Evolutionary conservation across 2,329 filamentous ascomycete species (phyloP).

Genomic region (Macrophomina tecta): DNA sequence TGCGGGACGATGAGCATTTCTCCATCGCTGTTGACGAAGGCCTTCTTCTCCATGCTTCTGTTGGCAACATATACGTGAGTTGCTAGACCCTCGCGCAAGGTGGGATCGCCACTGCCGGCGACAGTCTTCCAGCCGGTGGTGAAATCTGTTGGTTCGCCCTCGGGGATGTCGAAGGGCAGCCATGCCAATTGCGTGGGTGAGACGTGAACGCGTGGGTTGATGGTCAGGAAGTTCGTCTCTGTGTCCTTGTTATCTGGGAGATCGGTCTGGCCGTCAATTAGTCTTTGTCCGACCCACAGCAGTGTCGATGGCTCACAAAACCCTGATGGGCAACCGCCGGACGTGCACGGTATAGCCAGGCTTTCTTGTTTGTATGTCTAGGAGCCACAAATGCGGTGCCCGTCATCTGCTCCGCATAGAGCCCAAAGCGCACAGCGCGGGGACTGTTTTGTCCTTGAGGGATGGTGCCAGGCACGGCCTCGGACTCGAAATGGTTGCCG

Average conservation of each 20-base stretch:
- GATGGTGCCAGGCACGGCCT: slow-evolving; percentile 54
- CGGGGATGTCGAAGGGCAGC: slow-evolving; percentile 44
- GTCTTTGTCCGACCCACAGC: neutral
- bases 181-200: slow-evolving; percentile 46
- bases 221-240: slow-evolving; percentile 43
- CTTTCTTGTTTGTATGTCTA: slow-evolving; percentile 44
- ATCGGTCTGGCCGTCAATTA: slow-evolving; percentile 36
- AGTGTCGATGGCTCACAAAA: slow-evolving; percentile 40
- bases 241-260: slow-evolving; percentile 44
- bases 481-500: slow-evolving; percentile 57
- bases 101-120: slow-evolving; percentile 47
- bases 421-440: slow-evolving; percentile 42
- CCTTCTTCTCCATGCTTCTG: slow-evolving; percentile 43
- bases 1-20: slow-evolving; percentile 80
- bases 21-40: slow-evolving; percentile 69
- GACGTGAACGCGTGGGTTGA: slow-evolving; percentile 45
- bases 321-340: slow-evolving; percentile 47
- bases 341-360: slow-evolving; percentile 44
- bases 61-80: slow-evolving; percentile 44
- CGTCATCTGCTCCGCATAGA: slow-evolving; percentile 48
- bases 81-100: slow-evolving; percentile 44
- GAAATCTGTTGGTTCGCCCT: slow-evolving; percentile 40
- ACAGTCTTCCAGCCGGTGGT: slow-evolving; percentile 44
- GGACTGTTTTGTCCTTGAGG: slow-evolving; percentile 55
- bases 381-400: slow-evolving; percentile 44